Conservation (phyloP, 2,329 filamentous ascomycete species). For the Domatiomyces globalis region DNA sequence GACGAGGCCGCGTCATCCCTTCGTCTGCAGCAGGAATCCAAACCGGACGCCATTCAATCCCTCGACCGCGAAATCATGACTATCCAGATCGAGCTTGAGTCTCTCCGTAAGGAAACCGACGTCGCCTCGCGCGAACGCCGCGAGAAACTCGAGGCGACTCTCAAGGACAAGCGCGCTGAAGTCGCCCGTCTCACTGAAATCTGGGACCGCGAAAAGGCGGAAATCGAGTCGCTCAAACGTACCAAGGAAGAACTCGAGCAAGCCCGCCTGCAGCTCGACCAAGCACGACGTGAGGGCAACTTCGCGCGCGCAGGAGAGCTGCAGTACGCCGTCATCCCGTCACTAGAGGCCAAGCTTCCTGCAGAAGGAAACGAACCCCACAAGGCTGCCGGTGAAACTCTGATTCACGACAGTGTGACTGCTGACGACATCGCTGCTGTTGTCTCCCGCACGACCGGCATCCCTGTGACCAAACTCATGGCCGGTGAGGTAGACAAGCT, state of each 20-base stretch:
- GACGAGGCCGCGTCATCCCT: conserved; percentile 88
- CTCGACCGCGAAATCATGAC: conserved; percentile 94
- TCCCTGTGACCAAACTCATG: conserved; percentile 83
- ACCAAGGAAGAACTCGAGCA: conserved; percentile 79
- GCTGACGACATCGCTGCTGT: conserved; percentile 88
- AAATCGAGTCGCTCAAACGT: conserved; percentile 77
- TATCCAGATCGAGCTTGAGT: conserved; percentile 92
- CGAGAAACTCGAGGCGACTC: conserved; percentile 64
- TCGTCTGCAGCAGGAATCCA: conserved; percentile 87
- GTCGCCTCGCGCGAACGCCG: conserved; percentile 74
- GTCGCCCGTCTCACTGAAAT: conserved; percentile 58
- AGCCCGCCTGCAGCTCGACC: conserved; percentile 71
- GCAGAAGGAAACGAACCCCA: conserved; percentile 41
- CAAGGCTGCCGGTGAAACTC: conserved; percentile 35
- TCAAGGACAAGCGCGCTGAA: conserved; percentile 66
- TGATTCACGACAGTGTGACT: conserved; percentile 90
- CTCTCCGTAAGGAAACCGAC: conserved; percentile 84
- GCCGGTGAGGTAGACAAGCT: conserved; percentile 89
- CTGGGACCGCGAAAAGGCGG: conserved; percentile 79
- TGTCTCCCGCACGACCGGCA: conserved; percentile 81
- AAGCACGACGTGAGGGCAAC: conserved; percentile 73
- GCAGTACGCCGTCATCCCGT: conserved; percentile 74
- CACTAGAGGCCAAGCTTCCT: conserved; percentile 63
- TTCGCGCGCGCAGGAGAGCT: conserved; percentile 85
- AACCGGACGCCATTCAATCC: conserved; percentile 83